Evolutionary conservation across 164 flowering plant species (phyloP), one percentile per base, ranked within the genome.

Genomic region (Saururus chinensis): DNA sequence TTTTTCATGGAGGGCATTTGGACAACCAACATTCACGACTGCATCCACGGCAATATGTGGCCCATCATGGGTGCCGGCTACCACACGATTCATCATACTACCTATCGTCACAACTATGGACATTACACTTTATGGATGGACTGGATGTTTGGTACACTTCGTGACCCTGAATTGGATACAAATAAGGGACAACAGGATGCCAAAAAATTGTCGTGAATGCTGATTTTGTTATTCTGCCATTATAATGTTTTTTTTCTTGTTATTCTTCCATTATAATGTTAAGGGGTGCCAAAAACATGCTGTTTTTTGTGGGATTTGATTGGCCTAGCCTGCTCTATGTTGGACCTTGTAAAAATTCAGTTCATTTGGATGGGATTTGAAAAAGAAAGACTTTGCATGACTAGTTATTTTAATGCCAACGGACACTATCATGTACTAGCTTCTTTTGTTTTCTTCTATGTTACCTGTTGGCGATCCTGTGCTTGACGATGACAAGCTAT

Each of bases 71-170:
- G 99, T 53, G 99, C 96, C 16, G 97, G 87, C 60, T 90, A 88
- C 76, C 99, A 93, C 75, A 95, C 99, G 23, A 86, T 95, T 61
- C 99, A 95, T 69, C 99, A 95, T 75, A 91, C 95, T 0, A 95
- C 93, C 6, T 88, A 95, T 67, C 85, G 88, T 1, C 96, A 95
- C 51, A 91, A 95, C 69, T 91, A 95, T 57, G 96, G 99, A 45
- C 96, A 91, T 66, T 95, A 79, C 70, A 91, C 96, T 0, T 70
- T 89, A 56, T 87, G 85, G 88, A 93, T 93, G 99, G 99, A 93
- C 67, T 87, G 95, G 99, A 78, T 93, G 88, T 84, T 90, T 45
- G 96, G 95, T 30, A 88, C 97, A 20, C 97, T 93, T 65, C 79
- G 82, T 7, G 89, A 84, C 63, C 99, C 99, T 14, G 23, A 68